Percentiles rank a stretch among this genome's conserved stretches.
These are phyloP conservation scores for Macrotyloma uniflorum DNA, from an alignment of 306 rosid genomes.

Conservation along the genomic window DNA sequence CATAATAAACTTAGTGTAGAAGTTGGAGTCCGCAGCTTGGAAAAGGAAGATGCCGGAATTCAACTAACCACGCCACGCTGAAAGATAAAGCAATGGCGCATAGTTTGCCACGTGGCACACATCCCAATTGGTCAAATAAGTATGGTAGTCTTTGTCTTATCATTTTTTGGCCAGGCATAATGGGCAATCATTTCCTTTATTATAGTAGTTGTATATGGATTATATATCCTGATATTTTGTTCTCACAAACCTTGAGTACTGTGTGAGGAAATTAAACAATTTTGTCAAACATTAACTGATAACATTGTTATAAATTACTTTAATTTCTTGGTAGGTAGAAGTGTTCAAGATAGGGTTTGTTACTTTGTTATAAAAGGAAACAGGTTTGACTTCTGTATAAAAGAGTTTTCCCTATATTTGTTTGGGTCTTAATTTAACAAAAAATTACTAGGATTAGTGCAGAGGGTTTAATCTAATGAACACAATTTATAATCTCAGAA, in stretches of 20 bases:
- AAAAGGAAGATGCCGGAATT: conserved; percentile 83
- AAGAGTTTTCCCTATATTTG: neutral
- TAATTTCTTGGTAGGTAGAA: neutral
- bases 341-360: neutral
- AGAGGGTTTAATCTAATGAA: neutral
- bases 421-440: neutral
- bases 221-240: neutral
- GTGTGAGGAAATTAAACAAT: conserved; percentile 6
- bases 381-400: neutral
- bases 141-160: conserved; percentile 48
- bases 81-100: conserved; percentile 82
- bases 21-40: conserved; percentile 44
- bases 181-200: conserved; percentile 31
- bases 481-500: neutral
- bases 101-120: conserved; percentile 65
- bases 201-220: neutral
- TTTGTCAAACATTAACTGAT: neutral
- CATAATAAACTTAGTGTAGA: conserved; percentile 46
- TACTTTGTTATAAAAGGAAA: neutral
- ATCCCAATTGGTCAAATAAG: conserved; percentile 49
- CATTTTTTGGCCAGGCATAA: conserved; percentile 43
- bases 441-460: neutral
- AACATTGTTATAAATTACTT: neutral
- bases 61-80: conserved; percentile 75
- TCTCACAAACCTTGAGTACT: neutral